A percentile compares a stretch with the other conserved stretches of the same genome.
phyloP scores from a whole-genome alignment of 2,329 filamentous ascomycete species.

The Orbilia quercus region DNA sequence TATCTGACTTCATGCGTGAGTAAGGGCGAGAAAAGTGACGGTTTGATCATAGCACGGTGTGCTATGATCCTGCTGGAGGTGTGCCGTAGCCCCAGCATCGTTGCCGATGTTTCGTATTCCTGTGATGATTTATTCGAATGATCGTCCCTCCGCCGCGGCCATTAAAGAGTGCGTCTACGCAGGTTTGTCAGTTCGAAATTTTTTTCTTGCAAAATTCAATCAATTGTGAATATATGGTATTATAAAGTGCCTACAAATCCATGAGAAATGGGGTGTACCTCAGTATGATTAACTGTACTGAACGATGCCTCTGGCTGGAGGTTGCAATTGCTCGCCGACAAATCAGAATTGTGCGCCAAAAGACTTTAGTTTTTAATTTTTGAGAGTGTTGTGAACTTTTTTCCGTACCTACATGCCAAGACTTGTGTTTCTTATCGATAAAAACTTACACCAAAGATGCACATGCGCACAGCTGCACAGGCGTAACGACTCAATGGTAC shows the following conservation, averaged over 20 bases:
- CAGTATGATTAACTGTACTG: no score
- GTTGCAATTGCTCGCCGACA: background rate
- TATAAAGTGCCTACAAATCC: no score
- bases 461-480: no score
- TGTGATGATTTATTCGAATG: background rate
- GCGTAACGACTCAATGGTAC: no score
- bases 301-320: no score
- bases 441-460: background rate
- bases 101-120: background rate
- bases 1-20: background rate
- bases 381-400: constrained; percentile 3
- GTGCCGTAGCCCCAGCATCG: constrained; percentile 3
- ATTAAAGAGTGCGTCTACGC: background rate
- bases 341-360: background rate
- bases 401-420: constrained; percentile 49
- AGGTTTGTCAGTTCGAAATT: no score
- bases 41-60: background rate
- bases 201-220: no score
- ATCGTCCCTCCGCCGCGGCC: background rate
- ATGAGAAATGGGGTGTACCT: no score
- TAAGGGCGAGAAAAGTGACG: background rate
- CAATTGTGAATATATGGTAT: no score
- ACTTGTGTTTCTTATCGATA: constrained; percentile 34
- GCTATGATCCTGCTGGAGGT: background rate
- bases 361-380: constrained; percentile 17